Conservation (phyloP, 2,329 filamentous ascomycete genomes). For the Colletotrichum siamense region DNA sequence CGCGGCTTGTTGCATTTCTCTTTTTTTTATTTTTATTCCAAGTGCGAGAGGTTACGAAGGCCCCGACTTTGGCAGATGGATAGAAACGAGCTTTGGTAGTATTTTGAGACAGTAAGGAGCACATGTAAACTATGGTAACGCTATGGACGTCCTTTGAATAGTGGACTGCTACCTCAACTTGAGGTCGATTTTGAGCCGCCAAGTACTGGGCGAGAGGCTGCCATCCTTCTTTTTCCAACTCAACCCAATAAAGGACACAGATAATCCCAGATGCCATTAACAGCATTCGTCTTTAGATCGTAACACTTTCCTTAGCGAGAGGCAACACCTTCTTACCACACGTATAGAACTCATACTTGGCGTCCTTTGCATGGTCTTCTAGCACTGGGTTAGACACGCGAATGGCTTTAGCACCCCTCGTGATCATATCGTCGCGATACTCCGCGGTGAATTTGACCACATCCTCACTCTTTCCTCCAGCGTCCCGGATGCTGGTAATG, state of each 20-base stretch:
- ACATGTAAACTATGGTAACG: background rate
- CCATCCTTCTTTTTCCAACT: no score
- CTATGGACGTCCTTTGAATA: background rate
- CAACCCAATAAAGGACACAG: accelerated
- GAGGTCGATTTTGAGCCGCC: background rate
- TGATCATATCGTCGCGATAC: background rate
- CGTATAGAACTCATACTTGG: background rate
- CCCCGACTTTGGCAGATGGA: background rate
- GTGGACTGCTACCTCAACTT: background rate
- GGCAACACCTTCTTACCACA: background rate
- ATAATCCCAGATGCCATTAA: background rate
- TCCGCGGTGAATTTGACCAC: background rate
- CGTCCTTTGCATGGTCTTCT: background rate
- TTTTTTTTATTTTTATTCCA: background rate
- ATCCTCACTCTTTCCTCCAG: background rate
- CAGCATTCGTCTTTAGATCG: background rate
- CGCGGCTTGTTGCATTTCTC: background rate
- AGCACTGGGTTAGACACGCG: background rate
- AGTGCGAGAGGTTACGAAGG: background rate
- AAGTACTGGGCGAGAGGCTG: accelerated
- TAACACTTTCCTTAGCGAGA: background rate
- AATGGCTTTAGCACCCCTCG: background rate
- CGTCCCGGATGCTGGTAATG: background rate
- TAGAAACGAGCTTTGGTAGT: background rate
- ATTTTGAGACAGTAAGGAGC: background rate